These are phyloP conservation scores for Aspergillus hortae DNA, from an alignment of 2,329 filamentous ascomycete genomes.

Conservation along the genomic window DNA sequence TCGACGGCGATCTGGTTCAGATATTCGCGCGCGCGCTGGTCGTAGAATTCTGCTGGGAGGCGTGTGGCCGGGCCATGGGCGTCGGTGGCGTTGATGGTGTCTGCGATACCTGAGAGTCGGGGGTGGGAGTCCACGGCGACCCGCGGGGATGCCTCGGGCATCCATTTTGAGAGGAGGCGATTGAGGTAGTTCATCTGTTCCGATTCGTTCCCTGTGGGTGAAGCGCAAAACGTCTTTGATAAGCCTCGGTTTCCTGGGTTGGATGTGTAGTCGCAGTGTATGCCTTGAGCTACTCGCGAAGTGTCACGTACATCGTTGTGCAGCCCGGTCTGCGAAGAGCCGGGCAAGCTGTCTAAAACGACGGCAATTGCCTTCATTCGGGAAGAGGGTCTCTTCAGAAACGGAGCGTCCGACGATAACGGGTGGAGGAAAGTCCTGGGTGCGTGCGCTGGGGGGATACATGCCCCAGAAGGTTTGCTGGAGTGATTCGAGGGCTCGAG, in stretches of 20 bases:
- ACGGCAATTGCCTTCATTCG: slow-evolving; percentile 71
- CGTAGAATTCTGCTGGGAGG: slow-evolving; percentile 84
- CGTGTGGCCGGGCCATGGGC: slow-evolving; percentile 78
- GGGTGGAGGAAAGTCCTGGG: slow-evolving; percentile 55
- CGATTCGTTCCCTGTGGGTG: slow-evolving; percentile 58
- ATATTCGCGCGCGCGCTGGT: slow-evolving; percentile 64
- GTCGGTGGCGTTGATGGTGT: slow-evolving; percentile 83
- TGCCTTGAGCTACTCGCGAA: too few species aligned
- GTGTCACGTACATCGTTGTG: slow-evolving; percentile 55
- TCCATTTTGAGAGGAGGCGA: slow-evolving; percentile 74
- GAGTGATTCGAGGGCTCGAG: slow-evolving; percentile 71
- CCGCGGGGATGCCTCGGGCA: slow-evolving; percentile 65
- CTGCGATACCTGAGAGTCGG: slow-evolving; percentile 84
- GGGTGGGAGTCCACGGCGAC: slow-evolving; percentile 83
- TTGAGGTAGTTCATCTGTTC: slow-evolving; percentile 82
- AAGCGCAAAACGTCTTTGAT: background rate
- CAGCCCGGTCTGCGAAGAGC: slow-evolving; percentile 68
- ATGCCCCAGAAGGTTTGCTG: slow-evolving; percentile 73
- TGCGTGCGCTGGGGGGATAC: slow-evolving; percentile 59
- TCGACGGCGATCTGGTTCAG: slow-evolving; percentile 74
- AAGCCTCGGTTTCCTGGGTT: background rate
- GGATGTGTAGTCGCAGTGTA: background rate
- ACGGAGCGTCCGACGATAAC: slow-evolving; percentile 64
- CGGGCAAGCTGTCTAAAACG: slow-evolving; percentile 67
- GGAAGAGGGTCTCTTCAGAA: slow-evolving; percentile 73